Conservation (phyloP, 768 basidiomycete genomes). For the Lanmaoa rubissima region DNA sequence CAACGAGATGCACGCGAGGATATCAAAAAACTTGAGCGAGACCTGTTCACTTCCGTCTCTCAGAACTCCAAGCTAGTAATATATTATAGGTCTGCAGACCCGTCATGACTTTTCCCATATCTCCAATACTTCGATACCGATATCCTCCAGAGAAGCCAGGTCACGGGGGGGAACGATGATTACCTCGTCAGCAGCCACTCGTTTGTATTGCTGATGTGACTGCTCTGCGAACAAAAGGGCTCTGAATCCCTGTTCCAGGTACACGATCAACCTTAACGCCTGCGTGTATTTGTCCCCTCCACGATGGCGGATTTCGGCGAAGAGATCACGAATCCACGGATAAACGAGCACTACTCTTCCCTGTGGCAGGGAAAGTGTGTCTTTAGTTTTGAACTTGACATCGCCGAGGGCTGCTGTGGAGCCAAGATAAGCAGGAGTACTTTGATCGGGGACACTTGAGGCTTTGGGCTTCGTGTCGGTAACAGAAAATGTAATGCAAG, state of each 20-base stretch:
- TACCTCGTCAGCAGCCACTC: constrained; percentile 3
- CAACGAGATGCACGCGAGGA: neutral
- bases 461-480: neutral
- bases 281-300: neutral
- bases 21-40: neutral
- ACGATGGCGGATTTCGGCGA: neutral
- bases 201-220: constrained; percentile 15
- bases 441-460: neutral
- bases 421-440: neutral
- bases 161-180: neutral
- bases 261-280: neutral
- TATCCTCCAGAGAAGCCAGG: neutral
- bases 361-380: neutral
- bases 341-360: constrained; percentile 5
- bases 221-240: constrained; percentile 8
- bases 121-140: neutral
- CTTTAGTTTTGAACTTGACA: neutral
- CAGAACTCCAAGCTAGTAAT: too few species aligned
- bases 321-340: constrained; percentile 12
- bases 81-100: neutral
- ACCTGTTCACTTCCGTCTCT: neutral
- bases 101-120: constrained; percentile 4
- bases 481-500: constrained; percentile 11
- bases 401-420: constrained; percentile 1
- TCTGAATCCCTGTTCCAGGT: constrained; percentile 10